Conservation (phyloP, 768 basidiomycete species). For the Chalciporus chontae region DNA sequence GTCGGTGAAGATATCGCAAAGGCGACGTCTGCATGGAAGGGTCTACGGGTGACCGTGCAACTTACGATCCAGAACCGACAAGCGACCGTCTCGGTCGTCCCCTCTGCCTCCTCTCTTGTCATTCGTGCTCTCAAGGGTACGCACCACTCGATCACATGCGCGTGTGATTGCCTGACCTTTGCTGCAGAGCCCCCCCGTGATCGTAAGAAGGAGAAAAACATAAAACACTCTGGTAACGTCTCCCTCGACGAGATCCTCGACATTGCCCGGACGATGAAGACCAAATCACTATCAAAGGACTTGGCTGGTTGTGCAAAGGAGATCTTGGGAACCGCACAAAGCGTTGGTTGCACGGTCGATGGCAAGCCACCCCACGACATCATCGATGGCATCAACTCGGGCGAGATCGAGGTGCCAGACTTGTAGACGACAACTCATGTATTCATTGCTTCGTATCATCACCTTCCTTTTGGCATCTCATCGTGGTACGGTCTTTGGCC, state of each 20-base stretch:
- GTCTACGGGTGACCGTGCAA: conserved; percentile 98
- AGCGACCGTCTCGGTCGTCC: conserved; percentile 94
- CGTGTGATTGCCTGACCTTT: background rate
- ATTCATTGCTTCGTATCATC: conserved; percentile 14
- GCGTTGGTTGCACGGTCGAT: conserved; percentile 94
- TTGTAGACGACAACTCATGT: conserved; percentile 51
- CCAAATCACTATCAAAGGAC: conserved; percentile 91
- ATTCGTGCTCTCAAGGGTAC: conserved; percentile 96
- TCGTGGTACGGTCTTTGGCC: background rate
- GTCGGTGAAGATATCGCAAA: conserved; percentile 99
- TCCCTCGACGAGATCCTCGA: conserved; percentile 90
- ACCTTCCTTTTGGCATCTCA: conserved; percentile 12
- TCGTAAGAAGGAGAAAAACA: conserved; percentile 99
- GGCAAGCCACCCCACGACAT: conserved; percentile 90
- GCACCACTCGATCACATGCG: conserved; percentile 18
- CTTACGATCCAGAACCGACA: conserved; percentile 99
- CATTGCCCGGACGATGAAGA: conserved; percentile 94
- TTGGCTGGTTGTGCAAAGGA: conserved; percentile 90
- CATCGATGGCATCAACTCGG: conserved; percentile 82
- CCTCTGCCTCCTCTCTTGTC: conserved; percentile 95
- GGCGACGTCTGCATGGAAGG: conserved; percentile 97
- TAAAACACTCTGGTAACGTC: conserved; percentile 96
- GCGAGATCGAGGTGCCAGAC: conserved; percentile 82
- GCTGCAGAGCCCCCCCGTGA: conserved; percentile 92
- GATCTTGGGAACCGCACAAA: conserved; percentile 97